Base-by-base conservation (phyloP, 495 filamentous ascomycete genomes). In the Pyrenula massariospora region DNA sequence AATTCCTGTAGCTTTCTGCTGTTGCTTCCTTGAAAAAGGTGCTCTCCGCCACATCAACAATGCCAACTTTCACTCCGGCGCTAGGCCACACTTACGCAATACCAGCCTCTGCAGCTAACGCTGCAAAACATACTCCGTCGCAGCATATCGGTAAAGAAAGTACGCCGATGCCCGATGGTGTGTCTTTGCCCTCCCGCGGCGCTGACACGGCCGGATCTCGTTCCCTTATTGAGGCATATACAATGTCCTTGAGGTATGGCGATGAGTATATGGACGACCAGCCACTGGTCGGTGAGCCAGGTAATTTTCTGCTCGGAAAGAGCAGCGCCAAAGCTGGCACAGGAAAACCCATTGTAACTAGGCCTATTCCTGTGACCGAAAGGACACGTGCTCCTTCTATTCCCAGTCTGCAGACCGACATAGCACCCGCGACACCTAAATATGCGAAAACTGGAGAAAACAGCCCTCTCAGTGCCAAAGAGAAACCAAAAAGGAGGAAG, bases 181-280 rank as follows among this genome's bases (percentile, higher is more conserved):
- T 73, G 50, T 57, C 69, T 42, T 42, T 15, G 31, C 15, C 31
- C 15, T 8, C 31, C 15, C 31, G 31, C 15, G 15, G 15, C 31
- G 8, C 8, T 5, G 15, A 5, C 31, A 15, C 31, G 5, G 15
- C 15, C 31, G 31, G 31, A 42, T 42, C 31, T 42, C 31, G 31
- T 5, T 76, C 84, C 42, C 70, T 91, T 2, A 81, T 83, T 54
- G 84, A 93, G 57, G 78, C 84, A 0, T 80, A 89, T 52, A 72
- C 73, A 54, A 73, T 93, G 23, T 73, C 84, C 51, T 67, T 84
- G 15, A 76, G 77, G 36, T 84, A 83, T 56, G 81, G 79, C 22
- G 80, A 85, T 52, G 91, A 97, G 54, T 95, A 82, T 68, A 90
- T 93, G 82, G 90, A 98, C 68, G 90, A 95, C 66, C 93, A 85